A percentile compares a stretch with the other conserved stretches of the same genome.
Conservation (phyloP, 176 grass and related monocot species). For the Cocos nucifera region DNA sequence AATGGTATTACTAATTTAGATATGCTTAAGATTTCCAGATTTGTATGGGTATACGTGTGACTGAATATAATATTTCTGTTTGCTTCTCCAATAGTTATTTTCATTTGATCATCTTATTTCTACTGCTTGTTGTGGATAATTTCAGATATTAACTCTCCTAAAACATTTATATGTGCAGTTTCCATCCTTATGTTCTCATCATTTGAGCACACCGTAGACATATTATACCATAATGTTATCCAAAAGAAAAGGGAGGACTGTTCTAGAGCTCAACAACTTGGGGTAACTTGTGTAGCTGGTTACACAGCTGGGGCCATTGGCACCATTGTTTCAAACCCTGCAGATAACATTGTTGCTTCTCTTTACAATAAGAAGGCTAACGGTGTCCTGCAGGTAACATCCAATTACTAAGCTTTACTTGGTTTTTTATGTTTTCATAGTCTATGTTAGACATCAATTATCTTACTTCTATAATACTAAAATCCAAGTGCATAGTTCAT, state of each 20-base stretch:
- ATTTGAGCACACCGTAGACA: slow-evolving; percentile 75
- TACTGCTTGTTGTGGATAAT: no score
- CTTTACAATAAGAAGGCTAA: slow-evolving; percentile 92
- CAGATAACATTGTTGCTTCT: slow-evolving; percentile 89
- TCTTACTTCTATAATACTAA: no score
- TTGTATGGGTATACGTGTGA: no score
- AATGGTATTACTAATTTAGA: no score
- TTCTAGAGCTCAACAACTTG: slow-evolving; percentile 68
- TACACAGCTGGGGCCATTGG: slow-evolving; percentile 79
- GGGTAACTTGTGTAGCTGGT: slow-evolving; percentile 79
- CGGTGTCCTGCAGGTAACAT: slow-evolving; percentile 59
- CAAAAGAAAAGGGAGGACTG: slow-evolving; percentile 76
- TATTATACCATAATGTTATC: slow-evolving; percentile 66
- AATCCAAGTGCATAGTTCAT: no score
- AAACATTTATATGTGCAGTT: slow-evolving; percentile 40
- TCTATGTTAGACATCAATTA: background rate
- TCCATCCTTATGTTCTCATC: slow-evolving; percentile 92
- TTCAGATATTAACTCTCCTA: no score
- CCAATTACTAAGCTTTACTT: background rate
- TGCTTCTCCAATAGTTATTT: no score
- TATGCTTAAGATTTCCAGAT: no score
- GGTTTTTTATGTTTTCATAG: background rate
- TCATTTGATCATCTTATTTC: no score
- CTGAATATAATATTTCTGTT: no score
- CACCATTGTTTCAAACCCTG: slow-evolving; percentile 86